Conservation (phyloP, 352 stramenopile genomes). For the Globisporangium radiosum region DNA sequence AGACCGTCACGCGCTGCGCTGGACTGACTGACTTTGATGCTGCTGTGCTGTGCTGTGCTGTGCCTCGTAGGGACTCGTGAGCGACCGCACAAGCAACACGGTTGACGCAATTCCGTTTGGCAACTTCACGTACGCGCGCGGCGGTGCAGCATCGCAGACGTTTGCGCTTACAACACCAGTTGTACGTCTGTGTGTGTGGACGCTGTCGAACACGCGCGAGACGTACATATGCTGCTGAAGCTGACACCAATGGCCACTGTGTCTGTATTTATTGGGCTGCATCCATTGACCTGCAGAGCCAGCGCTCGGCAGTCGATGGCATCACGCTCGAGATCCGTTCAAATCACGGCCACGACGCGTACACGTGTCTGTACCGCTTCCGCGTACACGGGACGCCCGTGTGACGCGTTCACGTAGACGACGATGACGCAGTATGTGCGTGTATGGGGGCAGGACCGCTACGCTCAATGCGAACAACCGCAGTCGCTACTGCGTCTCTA, state of each 20-base stretch:
- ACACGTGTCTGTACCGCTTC: conserved; percentile 89
- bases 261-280: background rate
- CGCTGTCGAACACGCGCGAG: background rate
- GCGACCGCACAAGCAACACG: conserved; percentile 28
- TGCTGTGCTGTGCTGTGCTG: background rate
- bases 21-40: background rate
- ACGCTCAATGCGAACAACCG: too few species aligned
- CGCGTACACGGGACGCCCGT: conserved; percentile 54
- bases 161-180: conserved; percentile 52
- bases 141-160: conserved; percentile 46
- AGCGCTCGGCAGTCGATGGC: conserved; percentile 48
- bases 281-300: conserved; percentile 18
- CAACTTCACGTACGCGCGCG: conserved; percentile 65
- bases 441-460: background rate
- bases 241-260: background rate
- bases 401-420: background rate
- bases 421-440: background rate
- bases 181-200: conserved; percentile 14
- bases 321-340: conserved; percentile 71
- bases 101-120: conserved; percentile 56
- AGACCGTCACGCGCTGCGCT: too few species aligned
- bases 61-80: conserved; percentile 34
- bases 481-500: background rate
- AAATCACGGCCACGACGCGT: conserved; percentile 83
- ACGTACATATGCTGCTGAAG: background rate